Evolutionary conservation across 176 grass and related monocot species (phyloP).

Genomic region (Zizania latifolia): DNA sequence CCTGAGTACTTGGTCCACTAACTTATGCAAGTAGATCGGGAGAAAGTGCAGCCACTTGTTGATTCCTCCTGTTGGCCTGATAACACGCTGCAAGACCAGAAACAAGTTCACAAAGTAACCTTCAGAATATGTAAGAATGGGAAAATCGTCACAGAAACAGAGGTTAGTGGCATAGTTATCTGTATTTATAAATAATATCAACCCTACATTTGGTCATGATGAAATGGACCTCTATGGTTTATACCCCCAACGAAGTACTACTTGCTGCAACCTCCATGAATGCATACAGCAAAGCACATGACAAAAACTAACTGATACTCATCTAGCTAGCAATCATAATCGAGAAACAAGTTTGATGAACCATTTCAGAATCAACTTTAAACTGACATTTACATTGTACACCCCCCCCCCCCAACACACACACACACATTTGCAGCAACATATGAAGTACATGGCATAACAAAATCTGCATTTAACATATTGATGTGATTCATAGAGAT

Average conservation of each 20-base stretch:
- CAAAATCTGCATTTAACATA: not conserved
- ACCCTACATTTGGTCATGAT: not conserved
- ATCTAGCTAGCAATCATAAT: not conserved
- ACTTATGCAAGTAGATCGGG: constrained; percentile 61
- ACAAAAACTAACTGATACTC: not conserved
- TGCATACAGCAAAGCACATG: not conserved
- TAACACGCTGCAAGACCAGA: constrained; percentile 44
- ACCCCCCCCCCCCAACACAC: too few species aligned
- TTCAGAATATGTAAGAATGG: not conserved
- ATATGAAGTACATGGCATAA: not conserved
- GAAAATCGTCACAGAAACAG: not conserved
- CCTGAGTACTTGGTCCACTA: constrained; percentile 50
- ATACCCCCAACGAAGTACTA: not conserved
- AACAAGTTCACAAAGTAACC: not conserved
- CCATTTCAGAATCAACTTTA: constrained; percentile 9
- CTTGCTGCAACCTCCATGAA: not conserved
- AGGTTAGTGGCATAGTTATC: not conserved
- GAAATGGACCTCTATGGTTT: not conserved
- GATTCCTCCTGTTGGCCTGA: constrained; percentile 80
- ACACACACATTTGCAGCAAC: not conserved
- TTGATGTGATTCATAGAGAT: not conserved
- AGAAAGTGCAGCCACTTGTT: constrained; percentile 84
- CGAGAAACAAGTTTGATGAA: constrained; percentile 1
- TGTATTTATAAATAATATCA: not conserved
- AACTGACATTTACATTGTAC: not conserved